These are phyloP conservation scores for Allium sativum DNA, from an alignment of 106 monocot species.

Conservation along the genomic window DNA sequence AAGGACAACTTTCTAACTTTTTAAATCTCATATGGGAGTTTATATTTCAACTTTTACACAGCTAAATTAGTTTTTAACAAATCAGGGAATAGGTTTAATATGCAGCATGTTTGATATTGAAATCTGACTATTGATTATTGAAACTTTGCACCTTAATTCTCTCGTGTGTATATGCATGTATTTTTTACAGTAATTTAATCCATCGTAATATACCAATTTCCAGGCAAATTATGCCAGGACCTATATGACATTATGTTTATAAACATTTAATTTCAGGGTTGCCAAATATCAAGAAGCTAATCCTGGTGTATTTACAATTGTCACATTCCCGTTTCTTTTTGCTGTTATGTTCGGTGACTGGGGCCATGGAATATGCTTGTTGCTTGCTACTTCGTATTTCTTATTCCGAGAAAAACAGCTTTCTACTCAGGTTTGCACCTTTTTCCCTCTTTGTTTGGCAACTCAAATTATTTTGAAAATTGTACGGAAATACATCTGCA, in stretches of 20 bases:
- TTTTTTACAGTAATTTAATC: no score
- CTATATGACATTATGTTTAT: conserved; percentile 5
- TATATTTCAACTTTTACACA: no score
- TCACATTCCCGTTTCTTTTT: conserved; percentile 99
- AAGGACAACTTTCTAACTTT: no score
- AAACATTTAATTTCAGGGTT: conserved; percentile 37
- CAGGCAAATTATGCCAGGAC: no score
- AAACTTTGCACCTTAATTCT: no score
- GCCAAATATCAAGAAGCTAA: conserved; percentile 98
- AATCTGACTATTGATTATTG: no score
- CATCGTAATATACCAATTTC: no score
- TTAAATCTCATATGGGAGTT: no score
- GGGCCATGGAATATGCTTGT: conserved; percentile 94
- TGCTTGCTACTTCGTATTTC: conserved; percentile 48
- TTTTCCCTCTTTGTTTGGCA: neutral
- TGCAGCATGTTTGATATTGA: no score
- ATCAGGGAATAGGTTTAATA: no score
- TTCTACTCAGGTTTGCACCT: conserved; percentile 66
- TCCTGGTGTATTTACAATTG: conserved; percentile 84
- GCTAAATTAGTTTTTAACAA: no score
- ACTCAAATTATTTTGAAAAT: neutral
- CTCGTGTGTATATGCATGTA: no score
- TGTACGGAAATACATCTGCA: neutral
- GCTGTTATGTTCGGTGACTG: conserved; percentile 99
- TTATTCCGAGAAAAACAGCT: conserved; percentile 76